These are phyloP conservation scores for Calcarisporium arbuscula DNA, from an alignment of 2,329 filamentous ascomycete species.

Conservation along the genomic window DNA sequence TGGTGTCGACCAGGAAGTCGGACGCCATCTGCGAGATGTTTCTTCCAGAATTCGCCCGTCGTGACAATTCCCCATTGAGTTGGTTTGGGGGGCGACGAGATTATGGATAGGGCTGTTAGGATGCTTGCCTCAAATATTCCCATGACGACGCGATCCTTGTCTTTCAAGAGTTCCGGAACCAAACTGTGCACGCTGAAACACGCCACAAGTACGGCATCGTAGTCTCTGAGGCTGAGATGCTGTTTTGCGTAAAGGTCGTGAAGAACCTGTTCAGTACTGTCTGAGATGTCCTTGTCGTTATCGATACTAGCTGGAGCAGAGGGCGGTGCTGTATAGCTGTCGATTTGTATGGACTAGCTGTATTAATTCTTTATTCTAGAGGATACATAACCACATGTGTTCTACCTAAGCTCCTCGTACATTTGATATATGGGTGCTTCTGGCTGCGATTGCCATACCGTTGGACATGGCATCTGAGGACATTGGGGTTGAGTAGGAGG, in stretches of 20 bases:
- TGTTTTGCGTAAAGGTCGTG: slow-evolving; percentile 38
- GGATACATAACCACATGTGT: neutral
- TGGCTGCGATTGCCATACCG: slow-evolving; percentile 38
- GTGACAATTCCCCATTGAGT: slow-evolving; percentile 79
- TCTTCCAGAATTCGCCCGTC: slow-evolving; percentile 79
- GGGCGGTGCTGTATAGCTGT: slow-evolving; percentile 60
- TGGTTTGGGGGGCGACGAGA: slow-evolving; percentile 13
- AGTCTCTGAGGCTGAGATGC: slow-evolving; percentile 31
- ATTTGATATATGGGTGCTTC: slow-evolving; percentile 20
- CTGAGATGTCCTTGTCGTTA: slow-evolving; percentile 59
- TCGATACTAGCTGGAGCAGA: slow-evolving; percentile 70
- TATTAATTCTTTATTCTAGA: neutral
- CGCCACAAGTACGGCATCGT: slow-evolving; percentile 77
- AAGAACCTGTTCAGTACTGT: slow-evolving; percentile 58
- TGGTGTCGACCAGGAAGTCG: slow-evolving; percentile 49
- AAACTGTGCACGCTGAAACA: slow-evolving; percentile 85
- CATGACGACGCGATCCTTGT: slow-evolving; percentile 21
- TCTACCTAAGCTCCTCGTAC: slow-evolving; percentile 5
- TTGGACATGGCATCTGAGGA: slow-evolving; percentile 68
- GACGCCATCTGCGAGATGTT: slow-evolving; percentile 63
- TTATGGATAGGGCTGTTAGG: slow-evolving; percentile 51
- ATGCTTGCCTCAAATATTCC: slow-evolving; percentile 89
- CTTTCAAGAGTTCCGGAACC: slow-evolving; percentile 49
- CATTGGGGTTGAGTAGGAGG: slow-evolving; percentile 74
- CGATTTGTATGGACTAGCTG: slow-evolving; percentile 40